Evolutionary conservation across 768 basidiomycete species (phyloP).

Genomic region (Pleurotus giganteus): DNA sequence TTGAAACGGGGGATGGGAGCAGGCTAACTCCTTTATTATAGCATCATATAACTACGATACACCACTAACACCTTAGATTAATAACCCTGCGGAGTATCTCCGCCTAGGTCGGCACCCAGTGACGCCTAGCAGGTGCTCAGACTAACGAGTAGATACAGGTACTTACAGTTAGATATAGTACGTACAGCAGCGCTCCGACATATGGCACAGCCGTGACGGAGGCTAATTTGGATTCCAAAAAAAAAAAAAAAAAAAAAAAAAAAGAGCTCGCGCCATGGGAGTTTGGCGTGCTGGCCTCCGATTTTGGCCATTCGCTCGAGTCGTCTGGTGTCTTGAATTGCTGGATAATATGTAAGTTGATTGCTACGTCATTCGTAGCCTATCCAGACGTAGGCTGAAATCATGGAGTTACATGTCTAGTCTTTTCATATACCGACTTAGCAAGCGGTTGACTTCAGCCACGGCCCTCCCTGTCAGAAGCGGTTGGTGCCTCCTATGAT

Average conservation of each 20-base stretch:
- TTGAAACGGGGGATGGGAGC: too few relatives aligned
- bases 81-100: too few relatives aligned
- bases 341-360: constrained; percentile 30
- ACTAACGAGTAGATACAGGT: too few relatives aligned
- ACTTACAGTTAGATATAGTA: too few relatives aligned
- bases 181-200: background rate
- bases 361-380: background rate
- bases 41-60: too few relatives aligned
- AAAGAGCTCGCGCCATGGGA: too few relatives aligned
- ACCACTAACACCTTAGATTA: too few relatives aligned
- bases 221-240: background rate
- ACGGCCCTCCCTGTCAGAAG: constrained; percentile 9
- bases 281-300: background rate
- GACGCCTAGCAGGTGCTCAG: too few relatives aligned
- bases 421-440: constrained; percentile 3
- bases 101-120: too few relatives aligned
- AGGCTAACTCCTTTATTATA: too few relatives aligned
- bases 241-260: background rate
- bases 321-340: constrained; percentile 32
- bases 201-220: background rate
- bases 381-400: background rate
- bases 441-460: background rate
- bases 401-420: constrained; percentile 1
- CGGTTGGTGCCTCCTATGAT: constrained; percentile 11
- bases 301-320: constrained; percentile 19